These are phyloP conservation scores for Blastocystis sp. DNA, from an alignment of 352 stramenopile genomes.

Conservation along the genomic window DNA sequence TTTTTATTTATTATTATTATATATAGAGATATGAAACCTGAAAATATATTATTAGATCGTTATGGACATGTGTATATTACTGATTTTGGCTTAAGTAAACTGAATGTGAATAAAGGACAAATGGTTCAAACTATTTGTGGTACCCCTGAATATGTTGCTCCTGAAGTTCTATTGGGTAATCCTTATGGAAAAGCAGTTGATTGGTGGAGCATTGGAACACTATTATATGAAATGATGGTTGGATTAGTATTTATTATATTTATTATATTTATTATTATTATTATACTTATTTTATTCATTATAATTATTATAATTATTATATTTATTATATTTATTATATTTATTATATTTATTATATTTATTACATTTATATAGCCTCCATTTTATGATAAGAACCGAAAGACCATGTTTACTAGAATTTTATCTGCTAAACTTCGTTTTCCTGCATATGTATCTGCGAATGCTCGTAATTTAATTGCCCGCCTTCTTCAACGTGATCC, in stretches of 20 bases:
- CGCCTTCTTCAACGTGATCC: slow-evolving; percentile 18
- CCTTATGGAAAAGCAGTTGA: slow-evolving; percentile 50
- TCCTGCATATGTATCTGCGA: neutral
- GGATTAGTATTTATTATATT: slow-evolving; percentile 44
- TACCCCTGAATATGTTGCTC: slow-evolving; percentile 66
- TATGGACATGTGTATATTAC: slow-evolving; percentile 69
- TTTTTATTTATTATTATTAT: slow-evolving; percentile 52
- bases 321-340: slow-evolving; percentile 40
- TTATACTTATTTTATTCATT: no score
- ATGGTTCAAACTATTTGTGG: slow-evolving; percentile 54
- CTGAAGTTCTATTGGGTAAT: slow-evolving; percentile 56
- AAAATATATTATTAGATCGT: slow-evolving; percentile 75
- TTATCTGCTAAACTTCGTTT: slow-evolving; percentile 39
- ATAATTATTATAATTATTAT: no score
- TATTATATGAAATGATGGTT: slow-evolving; percentile 80
- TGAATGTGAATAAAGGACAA: slow-evolving; percentile 61
- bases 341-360: slow-evolving; percentile 38
- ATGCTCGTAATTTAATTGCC: slow-evolving; percentile 7
- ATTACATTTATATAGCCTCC: slow-evolving; percentile 52
- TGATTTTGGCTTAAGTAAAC: slow-evolving; percentile 73
- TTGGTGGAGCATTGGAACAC: slow-evolving; percentile 68
- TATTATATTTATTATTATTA: slow-evolving; percentile 39
- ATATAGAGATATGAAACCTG: slow-evolving; percentile 70
- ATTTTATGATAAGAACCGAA: slow-evolving; percentile 77
- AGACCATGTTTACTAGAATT: slow-evolving; percentile 79